A percentile compares a stretch with the other conserved stretches of the same genome.
Conservation (phyloP, 805 yeast genomes). For the Zygoascus biomembranicola region DNA sequence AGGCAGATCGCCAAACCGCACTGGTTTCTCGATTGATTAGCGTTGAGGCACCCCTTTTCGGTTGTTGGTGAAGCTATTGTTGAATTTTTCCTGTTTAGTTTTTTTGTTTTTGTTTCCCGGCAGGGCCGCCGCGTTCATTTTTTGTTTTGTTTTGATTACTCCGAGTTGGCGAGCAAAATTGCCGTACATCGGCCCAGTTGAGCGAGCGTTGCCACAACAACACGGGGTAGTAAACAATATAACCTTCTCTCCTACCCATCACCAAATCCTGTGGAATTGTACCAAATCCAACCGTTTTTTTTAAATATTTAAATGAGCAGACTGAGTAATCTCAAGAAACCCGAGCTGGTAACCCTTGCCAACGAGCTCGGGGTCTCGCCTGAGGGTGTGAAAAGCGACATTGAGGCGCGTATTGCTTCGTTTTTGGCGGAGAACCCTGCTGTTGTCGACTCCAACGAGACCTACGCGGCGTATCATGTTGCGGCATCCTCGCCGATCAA, state of each 20-base stretch:
- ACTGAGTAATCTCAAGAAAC: slow-evolving; percentile 32
- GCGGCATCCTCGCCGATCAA: slow-evolving; percentile 12
- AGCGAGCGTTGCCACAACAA: not conserved
- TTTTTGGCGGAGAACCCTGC: slow-evolving; percentile 15
- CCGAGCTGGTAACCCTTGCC: slow-evolving; percentile 32
- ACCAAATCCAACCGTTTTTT: not conserved
- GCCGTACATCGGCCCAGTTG: not conserved
- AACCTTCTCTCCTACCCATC: not conserved
- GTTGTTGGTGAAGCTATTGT: too few species aligned
- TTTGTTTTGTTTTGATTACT: too few species aligned
- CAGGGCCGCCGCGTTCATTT: too few species aligned
- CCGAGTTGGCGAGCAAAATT: too few species aligned
- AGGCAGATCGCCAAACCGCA: too few species aligned
- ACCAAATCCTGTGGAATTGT: not conserved
- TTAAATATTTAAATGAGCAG: slow-evolving; percentile 18
- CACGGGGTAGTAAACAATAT: not conserved
- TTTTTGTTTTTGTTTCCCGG: too few species aligned
- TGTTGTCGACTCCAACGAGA: slow-evolving; percentile 14
- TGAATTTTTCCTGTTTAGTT: too few species aligned
- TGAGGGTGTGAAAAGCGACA: slow-evolving; percentile 24
- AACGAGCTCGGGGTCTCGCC: slow-evolving; percentile 26
- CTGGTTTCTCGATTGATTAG: too few species aligned
- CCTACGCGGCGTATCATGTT: slow-evolving; percentile 13
- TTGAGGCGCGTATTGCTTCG: slow-evolving; percentile 23
- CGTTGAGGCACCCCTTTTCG: too few species aligned